Evolutionary conservation across 495 filamentous ascomycete species (phyloP), one percentile per base, ranked within the genome.

Genomic region (Penicillium bovifimosum): DNA sequence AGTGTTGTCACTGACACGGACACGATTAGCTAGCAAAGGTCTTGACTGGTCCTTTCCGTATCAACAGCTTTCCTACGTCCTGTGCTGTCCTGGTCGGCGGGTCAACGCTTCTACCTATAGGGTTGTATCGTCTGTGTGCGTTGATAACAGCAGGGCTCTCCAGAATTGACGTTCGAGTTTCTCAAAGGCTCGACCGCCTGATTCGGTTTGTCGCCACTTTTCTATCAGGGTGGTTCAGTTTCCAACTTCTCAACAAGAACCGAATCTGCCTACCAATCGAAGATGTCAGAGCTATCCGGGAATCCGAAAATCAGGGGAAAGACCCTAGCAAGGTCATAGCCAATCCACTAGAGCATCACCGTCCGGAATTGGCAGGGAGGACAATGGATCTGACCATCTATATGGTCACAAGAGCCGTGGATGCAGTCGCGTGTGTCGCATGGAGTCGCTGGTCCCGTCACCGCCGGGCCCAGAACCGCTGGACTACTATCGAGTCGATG

Each of bases 331-430:
- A 78, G 71, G 53, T 60, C 68, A 53, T 75, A 36, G 34, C 31
- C 55, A 50, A 53, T 58, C 1, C 52, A 36, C 45, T 42, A 29
- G 50, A 50, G 47, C 52, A 60, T 51, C 34, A 50, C 47, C 52
- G 42, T 26, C 57, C 53, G 41, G 63, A 69, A 8, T 70, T 83
- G 49, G 87, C 83, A 4, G 91, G 91, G 46, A 82, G 83, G 49
- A 95, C 90, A 9, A 77, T 96, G 61, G 90, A 96, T 67, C 78
- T 96, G 27, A 93, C 91, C 1, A 73, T 96, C 31, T 92, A 93
- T 63, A 80, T 86, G n/a, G 69, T 81, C 38, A 82, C 82, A 8
- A 80, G 89, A 57, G 91, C 91, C 36, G 62, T 87, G 16, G 89
- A 95, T 65, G 81, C 87, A 28, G 52, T 90, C 8, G 67, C 86